Percentiles rank a stretch among this genome's conserved stretches.
Evolutionary conservation across 768 basidiomycete genomes (phyloP).

Genomic region (Hypholoma fasciculare): DNA sequence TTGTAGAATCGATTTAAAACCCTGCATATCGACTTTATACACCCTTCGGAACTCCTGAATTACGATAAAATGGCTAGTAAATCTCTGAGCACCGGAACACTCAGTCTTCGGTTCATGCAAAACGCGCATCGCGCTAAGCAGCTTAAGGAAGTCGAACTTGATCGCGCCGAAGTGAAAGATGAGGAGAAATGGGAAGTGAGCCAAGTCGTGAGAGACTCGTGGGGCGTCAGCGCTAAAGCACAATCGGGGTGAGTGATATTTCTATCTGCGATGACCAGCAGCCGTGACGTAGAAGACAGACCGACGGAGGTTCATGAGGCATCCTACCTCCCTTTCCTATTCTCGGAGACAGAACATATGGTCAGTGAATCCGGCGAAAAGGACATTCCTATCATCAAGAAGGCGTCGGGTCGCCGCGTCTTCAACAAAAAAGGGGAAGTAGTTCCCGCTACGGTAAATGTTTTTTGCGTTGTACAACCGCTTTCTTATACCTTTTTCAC

Average conservation of each 20-base stretch:
- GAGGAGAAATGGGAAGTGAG: constrained; percentile 68
- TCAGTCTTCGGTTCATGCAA: constrained; percentile 74
- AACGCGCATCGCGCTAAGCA: constrained; percentile 61
- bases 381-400: not conserved
- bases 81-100: constrained; percentile 61
- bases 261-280: not conserved
- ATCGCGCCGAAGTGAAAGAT: constrained; percentile 57
- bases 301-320: constrained; percentile 49
- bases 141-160: constrained; percentile 46
- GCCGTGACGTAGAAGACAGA: constrained; percentile 12
- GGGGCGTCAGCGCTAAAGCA: constrained; percentile 33
- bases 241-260: constrained; percentile 8
- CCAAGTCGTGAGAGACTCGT: constrained; percentile 51
- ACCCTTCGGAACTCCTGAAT: not conserved
- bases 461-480: not conserved
- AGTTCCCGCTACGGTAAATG: constrained; percentile 22
- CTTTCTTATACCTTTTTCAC: not conserved
- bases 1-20: no score
- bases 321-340: constrained; percentile 69
- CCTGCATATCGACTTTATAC: no score
- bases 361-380: constrained; percentile 1
- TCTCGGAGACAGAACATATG: constrained; percentile 26
- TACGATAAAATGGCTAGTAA: constrained; percentile 28
- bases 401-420: constrained; percentile 44
- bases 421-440: constrained; percentile 57